Evolutionary conservation across 441 rosid species (phyloP).

Genomic region (Populus trichocarpa): DNA sequence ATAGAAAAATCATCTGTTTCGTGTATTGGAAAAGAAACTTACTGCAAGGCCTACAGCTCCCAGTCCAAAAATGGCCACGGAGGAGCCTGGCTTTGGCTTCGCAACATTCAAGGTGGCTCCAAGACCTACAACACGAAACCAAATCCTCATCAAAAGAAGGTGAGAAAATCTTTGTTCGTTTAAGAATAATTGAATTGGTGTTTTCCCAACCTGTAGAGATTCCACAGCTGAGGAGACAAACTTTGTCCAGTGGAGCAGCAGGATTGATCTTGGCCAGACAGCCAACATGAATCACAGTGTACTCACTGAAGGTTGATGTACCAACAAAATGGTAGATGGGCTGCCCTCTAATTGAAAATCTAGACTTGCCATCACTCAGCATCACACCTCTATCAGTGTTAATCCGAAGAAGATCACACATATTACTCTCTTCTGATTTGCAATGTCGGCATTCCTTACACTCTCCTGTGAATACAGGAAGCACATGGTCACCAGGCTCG

Average conservation of each 20-base stretch:
- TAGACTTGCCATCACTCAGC: slow-evolving; percentile 46
- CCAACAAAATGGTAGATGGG: slow-evolving; percentile 57
- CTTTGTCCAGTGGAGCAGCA: slow-evolving; percentile 55
- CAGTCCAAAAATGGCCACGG: slow-evolving; percentile 30
- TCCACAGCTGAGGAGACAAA: slow-evolving; percentile 54
- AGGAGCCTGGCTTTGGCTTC: slow-evolving; percentile 20
- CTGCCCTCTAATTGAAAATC: slow-evolving; percentile 45
- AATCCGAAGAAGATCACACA: slow-evolving; percentile 53
- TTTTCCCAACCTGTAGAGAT: slow-evolving; percentile 49
- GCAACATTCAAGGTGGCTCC: slow-evolving; percentile 35
- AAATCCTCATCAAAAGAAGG: neutral
- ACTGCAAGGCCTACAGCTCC: slow-evolving; percentile 37
- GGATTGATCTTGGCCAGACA: slow-evolving; percentile 56
- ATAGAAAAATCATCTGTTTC: neutral
- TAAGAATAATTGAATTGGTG: neutral
- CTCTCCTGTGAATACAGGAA: slow-evolving; percentile 62
- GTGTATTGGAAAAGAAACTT: neutral
- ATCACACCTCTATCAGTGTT: slow-evolving; percentile 54
- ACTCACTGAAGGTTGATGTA: slow-evolving; percentile 56
- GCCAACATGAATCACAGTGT: slow-evolving; percentile 55
- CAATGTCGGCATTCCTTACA: slow-evolving; percentile 49
- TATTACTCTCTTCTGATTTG: slow-evolving; percentile 53
- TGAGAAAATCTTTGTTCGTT: neutral
- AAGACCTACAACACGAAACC: slow-evolving; percentile 12
- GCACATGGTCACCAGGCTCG: slow-evolving; percentile 51